These are phyloP conservation scores for Penicillium sp. DNA, from an alignment of 2,329 filamentous ascomycete genomes.

Conservation along the genomic window DNA sequence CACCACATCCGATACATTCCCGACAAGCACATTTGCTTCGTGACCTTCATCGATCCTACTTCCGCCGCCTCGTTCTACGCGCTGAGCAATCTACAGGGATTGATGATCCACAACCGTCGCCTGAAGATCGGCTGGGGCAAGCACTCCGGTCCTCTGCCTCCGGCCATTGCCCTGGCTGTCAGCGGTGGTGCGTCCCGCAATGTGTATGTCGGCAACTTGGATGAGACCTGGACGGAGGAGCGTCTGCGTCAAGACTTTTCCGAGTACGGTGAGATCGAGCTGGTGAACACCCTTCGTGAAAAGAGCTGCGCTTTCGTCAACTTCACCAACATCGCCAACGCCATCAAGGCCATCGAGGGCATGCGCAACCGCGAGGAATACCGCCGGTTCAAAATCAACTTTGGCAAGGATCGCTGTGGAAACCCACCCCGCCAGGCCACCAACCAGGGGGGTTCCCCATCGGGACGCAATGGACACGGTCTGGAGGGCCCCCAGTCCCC, in stretches of 20 bases:
- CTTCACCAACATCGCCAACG: constrained; percentile 99
- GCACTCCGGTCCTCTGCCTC: constrained; percentile 91
- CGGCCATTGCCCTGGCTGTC: constrained; percentile 90
- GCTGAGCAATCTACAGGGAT: constrained; percentile 88
- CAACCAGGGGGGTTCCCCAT: constrained; percentile 47
- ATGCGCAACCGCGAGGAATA: constrained; percentile 94
- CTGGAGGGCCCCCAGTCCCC: constrained; percentile 51
- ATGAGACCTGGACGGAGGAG: constrained; percentile 96
- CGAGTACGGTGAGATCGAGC: constrained; percentile 94
- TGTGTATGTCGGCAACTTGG: constrained; percentile 95
- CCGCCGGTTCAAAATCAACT: constrained; percentile 98
- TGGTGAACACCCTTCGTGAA: constrained; percentile 92
- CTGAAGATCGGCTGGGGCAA: constrained; percentile 99
- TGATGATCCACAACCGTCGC: constrained; percentile 98
- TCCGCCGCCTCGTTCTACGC: constrained; percentile 97
- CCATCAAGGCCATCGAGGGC: constrained; percentile 98
- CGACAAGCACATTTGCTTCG: constrained; percentile 99
- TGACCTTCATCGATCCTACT: constrained; percentile 98
- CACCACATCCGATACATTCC: constrained; percentile 99
- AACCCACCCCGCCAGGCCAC: constrained; percentile 88
- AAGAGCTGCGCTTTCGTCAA: constrained; percentile 99
- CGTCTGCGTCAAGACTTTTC: constrained; percentile 93
- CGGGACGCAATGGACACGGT: constrained; percentile 57
- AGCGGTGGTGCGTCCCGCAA: constrained; percentile 97
- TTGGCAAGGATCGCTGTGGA: constrained; percentile 95